phyloP scores from a whole-genome alignment of 2,329 filamentous ascomycete species.

The Phyllosticta paracitricarpa region DNA sequence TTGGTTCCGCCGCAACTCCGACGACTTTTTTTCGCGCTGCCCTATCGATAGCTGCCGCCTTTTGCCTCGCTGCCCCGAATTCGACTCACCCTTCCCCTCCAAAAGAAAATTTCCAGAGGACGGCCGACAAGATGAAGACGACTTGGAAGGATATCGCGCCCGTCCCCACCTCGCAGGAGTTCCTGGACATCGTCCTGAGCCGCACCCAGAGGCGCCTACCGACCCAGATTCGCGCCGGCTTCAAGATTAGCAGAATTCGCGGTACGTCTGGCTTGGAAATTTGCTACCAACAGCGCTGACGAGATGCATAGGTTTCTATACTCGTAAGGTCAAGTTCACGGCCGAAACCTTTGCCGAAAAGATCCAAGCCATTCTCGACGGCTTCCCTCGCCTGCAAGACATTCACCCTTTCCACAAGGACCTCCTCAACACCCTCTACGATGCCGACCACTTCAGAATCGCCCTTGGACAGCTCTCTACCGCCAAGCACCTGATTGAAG shows the following conservation, averaged over 20 bases:
- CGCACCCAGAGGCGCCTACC: slow-evolving; percentile 77
- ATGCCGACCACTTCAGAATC: slow-evolving; percentile 86
- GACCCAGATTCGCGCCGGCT: slow-evolving; percentile 90
- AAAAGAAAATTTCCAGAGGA: background rate
- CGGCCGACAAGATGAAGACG: slow-evolving; percentile 15
- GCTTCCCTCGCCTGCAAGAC: slow-evolving; percentile 84
- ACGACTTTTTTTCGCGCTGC: slow-evolving; percentile 6
- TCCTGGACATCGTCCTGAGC: slow-evolving; percentile 93
- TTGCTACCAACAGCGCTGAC: slow-evolving; percentile 18
- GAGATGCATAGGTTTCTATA: slow-evolving; percentile 64
- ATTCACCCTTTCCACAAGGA: slow-evolving; percentile 92
- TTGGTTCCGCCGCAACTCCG: slow-evolving; percentile 3
- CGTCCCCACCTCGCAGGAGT: slow-evolving; percentile 87
- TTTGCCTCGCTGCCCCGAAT: background rate
- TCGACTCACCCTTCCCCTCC: background rate
- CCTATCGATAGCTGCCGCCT: slow-evolving; percentile 9
- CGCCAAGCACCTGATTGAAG: slow-evolving; percentile 93
- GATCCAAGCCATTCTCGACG: slow-evolving; percentile 79
- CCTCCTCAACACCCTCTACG: slow-evolving; percentile 94
- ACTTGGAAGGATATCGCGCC: slow-evolving; percentile 60
- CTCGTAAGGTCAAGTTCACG: slow-evolving; percentile 95
- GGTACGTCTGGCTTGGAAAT: slow-evolving; percentile 19
- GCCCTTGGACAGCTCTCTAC: slow-evolving; percentile 93
- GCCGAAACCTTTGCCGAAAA: slow-evolving; percentile 96
- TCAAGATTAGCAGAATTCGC: slow-evolving; percentile 89